These are phyloP conservation scores for Tetrastigma voinierianum DNA, from an alignment of 164 flowering plant genomes.

Conservation along the genomic window DNA sequence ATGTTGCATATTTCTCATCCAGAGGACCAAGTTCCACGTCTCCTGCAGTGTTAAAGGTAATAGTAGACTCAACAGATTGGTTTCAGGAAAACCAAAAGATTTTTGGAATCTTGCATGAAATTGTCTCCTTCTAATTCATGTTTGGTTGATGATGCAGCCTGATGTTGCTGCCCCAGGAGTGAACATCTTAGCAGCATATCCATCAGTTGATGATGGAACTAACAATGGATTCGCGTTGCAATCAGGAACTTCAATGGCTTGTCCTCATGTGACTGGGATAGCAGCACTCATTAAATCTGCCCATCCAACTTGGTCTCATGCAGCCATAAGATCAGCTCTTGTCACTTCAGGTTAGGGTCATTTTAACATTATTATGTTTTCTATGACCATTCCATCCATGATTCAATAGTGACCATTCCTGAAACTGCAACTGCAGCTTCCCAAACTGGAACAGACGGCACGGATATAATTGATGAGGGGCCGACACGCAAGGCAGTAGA, in stretches of 20 bases:
- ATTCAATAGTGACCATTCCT: background rate
- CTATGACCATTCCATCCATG: background rate
- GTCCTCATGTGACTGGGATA: slow-evolving; percentile 29
- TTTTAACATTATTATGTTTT: background rate
- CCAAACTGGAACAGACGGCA: slow-evolving; percentile 20
- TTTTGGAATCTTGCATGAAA: no score
- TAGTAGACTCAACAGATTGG: background rate
- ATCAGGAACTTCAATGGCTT: slow-evolving; percentile 41
- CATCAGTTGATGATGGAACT: background rate
- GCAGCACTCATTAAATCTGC: slow-evolving; percentile 25
- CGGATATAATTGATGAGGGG: slow-evolving; percentile 25
- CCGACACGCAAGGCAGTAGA: slow-evolving; percentile 28
- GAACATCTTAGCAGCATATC: slow-evolving; percentile 24
- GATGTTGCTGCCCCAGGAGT: slow-evolving; percentile 34
- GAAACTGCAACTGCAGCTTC: slow-evolving; percentile 19
- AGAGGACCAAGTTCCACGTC: slow-evolving; percentile 35
- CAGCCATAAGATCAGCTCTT: slow-evolving; percentile 32
- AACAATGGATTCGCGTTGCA: background rate
- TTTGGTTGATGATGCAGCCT: slow-evolving; percentile 17
- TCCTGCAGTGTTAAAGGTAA: slow-evolving; percentile 27
- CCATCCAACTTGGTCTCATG: slow-evolving; percentile 28
- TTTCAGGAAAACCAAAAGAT: background rate
- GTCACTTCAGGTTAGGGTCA: slow-evolving; percentile 24
- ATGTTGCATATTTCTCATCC: slow-evolving; percentile 28
- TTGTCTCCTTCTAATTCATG: background rate